A percentile compares a stretch with the other conserved stretches of the same genome.
These are phyloP conservation scores for Glycine soja DNA, from an alignment of 306 rosid species.

Conservation along the genomic window DNA sequence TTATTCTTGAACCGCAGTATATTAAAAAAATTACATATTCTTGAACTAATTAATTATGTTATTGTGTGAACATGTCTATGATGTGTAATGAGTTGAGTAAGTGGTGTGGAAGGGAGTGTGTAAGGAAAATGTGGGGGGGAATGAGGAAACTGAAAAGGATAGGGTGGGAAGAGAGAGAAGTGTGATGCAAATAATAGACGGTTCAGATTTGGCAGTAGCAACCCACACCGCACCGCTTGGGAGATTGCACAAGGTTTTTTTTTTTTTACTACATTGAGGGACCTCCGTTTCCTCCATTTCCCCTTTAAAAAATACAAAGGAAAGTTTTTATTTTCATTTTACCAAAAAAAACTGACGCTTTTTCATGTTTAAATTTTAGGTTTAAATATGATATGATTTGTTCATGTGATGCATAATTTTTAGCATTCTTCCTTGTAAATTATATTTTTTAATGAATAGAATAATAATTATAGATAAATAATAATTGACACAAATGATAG, in stretches of 20 bases:
- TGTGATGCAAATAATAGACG: constrained; percentile 26
- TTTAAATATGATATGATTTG: no score
- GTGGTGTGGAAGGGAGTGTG: neutral
- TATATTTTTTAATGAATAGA: no score
- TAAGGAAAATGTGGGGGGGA: neutral
- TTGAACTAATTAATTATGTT: no score
- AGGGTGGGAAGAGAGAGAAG: neutral
- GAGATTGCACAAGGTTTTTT: constrained; percentile 18
- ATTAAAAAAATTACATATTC: no score
- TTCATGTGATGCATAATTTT: no score
- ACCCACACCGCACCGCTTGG: neutral
- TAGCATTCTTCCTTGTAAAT: no score
- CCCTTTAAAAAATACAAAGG: neutral
- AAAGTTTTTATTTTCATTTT: neutral
- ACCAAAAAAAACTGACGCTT: no score
- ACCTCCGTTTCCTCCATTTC: neutral
- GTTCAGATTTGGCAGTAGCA: neutral
- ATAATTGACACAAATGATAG: no score
- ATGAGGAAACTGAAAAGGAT: neutral
- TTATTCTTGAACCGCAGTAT: no score
- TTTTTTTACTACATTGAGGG: neutral
- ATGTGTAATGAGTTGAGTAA: neutral
- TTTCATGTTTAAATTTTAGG: no score
- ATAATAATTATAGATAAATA: no score
- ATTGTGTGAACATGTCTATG: no score